Evolutionary conservation across 2,329 filamentous ascomycete species (phyloP), one percentile per base, ranked within the genome.

Genomic region (Colletotrichum lindemuthianum): DNA sequence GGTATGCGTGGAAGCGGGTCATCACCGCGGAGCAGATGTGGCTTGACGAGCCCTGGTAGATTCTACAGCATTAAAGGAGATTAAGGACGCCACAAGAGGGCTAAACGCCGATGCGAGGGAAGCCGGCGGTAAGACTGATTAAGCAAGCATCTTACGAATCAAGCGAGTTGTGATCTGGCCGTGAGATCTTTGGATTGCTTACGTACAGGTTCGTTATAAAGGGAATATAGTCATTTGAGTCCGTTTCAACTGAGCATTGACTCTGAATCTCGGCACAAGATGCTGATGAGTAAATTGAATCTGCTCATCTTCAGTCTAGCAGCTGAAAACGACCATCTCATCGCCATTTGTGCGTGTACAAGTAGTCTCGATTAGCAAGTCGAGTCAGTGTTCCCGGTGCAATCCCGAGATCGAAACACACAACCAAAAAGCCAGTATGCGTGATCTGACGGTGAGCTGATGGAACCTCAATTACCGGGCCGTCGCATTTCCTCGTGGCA

Each of bases 401-500:
- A 41, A 65, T 41, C 34, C 60, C 56, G 56, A 60, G 32, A 16
- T 39, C 16, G 49, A 41, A 24, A 24, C 16, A 50, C 12, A 39
- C 40, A 33, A 8, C 34, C 11, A 34, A 13, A 47, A 34, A 11
- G 7, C 15, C 5, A 24, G 24, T 24, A 24, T 24, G 24, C 24
- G 24, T 24, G 24, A 4, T 24, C 24, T 24, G 24, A 24, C 24
- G 24, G 47, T 36, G 33, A 58, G 16, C 5, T 36, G 47, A 15
- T 34, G 37, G 44, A 44, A 47, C 33, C 33, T 16, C 45, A 10
- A 56, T 50, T 12, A 15, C 44, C 56, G 45, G 57, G 44, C 50
- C 44, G 50, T 34, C 40, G 49, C 36, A 47, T 52, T 11, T 13
- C 61, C 61, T 65, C 58, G 58, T 65, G 51, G 58, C 61, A 56